A percentile compares a stretch with the other conserved stretches of the same genome.
Conservation (phyloP, 2,329 filamentous ascomycete species). For the Microsporum ferrugineum region DNA sequence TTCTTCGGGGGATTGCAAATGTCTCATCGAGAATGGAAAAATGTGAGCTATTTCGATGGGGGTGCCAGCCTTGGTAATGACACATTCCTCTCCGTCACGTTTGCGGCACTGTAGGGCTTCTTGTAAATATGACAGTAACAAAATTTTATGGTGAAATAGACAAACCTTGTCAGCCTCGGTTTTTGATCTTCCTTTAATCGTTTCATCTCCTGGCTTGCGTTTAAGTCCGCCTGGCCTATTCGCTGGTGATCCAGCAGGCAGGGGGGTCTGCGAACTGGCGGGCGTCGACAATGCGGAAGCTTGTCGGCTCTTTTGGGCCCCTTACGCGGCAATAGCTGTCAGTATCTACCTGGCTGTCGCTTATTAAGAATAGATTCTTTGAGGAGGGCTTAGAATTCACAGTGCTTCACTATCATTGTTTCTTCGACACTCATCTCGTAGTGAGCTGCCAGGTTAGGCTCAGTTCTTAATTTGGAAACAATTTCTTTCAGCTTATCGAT, state of each 20-base stretch:
- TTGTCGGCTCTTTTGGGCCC: not conserved
- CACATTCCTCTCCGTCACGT: slow-evolving; percentile 5
- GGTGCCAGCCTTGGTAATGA: slow-evolving; percentile 6
- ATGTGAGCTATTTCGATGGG: slow-evolving; percentile 10
- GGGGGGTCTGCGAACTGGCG: not conserved
- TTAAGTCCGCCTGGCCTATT: not conserved
- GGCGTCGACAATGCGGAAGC: not conserved
- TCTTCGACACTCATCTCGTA: not conserved
- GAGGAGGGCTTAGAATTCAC: not conserved
- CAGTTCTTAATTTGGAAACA: not conserved
- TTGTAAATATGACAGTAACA: not conserved
- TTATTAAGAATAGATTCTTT: not conserved
- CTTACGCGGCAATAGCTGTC: not conserved
- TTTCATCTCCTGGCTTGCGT: not conserved
- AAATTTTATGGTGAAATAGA: not conserved
- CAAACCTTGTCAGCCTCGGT: not conserved
- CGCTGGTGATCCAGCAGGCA: not conserved
- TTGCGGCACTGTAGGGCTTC: not conserved
- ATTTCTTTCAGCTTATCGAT: not conserved
- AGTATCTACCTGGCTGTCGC: not conserved
- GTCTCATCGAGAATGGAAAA: slow-evolving; percentile 11
- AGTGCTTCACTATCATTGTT: not conserved
- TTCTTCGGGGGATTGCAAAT: not conserved
- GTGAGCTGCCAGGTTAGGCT: not conserved
- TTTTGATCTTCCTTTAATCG: not conserved